Base-by-base conservation (phyloP, 176 grass and related monocot genomes). In the Eleusine coracana region DNA sequence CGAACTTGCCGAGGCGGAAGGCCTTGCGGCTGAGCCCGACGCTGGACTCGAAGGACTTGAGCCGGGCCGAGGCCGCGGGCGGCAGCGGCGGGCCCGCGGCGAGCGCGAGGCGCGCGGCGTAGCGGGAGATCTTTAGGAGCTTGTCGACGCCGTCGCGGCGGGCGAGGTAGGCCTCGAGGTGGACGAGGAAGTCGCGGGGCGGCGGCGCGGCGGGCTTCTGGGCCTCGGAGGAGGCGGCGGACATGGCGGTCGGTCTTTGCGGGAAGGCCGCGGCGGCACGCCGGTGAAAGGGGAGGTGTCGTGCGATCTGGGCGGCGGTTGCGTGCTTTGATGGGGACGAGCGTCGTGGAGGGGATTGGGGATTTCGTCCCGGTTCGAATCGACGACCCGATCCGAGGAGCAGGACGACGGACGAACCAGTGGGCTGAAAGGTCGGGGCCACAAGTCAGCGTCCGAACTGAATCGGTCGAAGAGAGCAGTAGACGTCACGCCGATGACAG, bases 101-200 rank as follows among this genome's bases (percentile, higher is more conserved):
- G 63, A 98, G 92, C 10, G 86, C 84, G 82, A 98, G 90, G 80
- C 89, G 90, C 8, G 89, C 77, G 23, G 96, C 87, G 87, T 98
- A 99, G 72, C 96, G 90, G 37, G 93, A 91, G 83, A 98, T 95
- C 93, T 98, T 98, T 77, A 98, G 96, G 50, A 98, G 91, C 78
- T 98, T 98, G 83, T 98, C 96, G 80, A 98, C 92, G 42, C 96
- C 91, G 77, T 99, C 96, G 77, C 91, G 96, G 73, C 96, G 96
- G 16, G 87, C 85, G 51, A 98, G 89, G 80, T 98, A 95, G 80
- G 87, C 91, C 77, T 98, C 96, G 29, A 98, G 83, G 74, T 99
- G 93, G 56, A 86, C 69, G 31, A 96, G 89, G 85, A 99, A 96
- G 70, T 96, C 96, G 11, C 93, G 89, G 28, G 50, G 76, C 37